phyloP scores from a whole-genome alignment of 148 eudicot species.

The Mesembryanthemum crystallinum region DNA sequence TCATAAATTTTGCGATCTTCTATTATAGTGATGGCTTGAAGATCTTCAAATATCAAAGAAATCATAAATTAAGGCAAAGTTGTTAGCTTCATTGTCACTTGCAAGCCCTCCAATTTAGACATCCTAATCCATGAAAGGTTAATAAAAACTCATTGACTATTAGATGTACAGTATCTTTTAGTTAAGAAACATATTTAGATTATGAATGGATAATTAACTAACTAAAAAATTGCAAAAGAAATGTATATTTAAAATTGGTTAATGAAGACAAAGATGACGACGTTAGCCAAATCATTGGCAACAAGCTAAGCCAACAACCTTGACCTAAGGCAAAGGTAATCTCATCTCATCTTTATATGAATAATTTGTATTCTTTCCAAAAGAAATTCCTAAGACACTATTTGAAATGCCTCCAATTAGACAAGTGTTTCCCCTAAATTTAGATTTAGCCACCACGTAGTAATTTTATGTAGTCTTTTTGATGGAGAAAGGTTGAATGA shows the following conservation, averaged over 20 bases:
- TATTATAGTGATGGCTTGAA: no score
- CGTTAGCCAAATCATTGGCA: background rate
- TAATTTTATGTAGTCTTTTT: background rate
- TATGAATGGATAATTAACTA: background rate
- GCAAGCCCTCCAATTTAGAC: background rate
- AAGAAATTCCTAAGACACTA: background rate
- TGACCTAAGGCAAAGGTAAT: slow-evolving; percentile 20
- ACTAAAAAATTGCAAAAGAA: background rate
- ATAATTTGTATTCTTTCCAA: background rate
- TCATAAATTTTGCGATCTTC: no score
- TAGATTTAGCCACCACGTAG: background rate
- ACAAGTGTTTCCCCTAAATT: slow-evolving; percentile 9
- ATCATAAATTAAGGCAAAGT: background rate
- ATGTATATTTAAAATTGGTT: background rate
- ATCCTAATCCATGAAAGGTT: background rate
- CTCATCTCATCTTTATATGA: slow-evolving; percentile 9
- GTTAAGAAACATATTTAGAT: slow-evolving; percentile 5
- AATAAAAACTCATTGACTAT: background rate
- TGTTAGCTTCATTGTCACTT: background rate
- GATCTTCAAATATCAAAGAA: no score
- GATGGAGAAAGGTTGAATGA: slow-evolving; percentile 3
- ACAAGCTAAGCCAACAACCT: background rate
- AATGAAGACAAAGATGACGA: background rate
- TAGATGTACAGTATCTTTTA: background rate
- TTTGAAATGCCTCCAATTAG: slow-evolving; percentile 6